Base-by-base conservation (phyloP, 805 yeast species). In the Starmera caribaea region DNA sequence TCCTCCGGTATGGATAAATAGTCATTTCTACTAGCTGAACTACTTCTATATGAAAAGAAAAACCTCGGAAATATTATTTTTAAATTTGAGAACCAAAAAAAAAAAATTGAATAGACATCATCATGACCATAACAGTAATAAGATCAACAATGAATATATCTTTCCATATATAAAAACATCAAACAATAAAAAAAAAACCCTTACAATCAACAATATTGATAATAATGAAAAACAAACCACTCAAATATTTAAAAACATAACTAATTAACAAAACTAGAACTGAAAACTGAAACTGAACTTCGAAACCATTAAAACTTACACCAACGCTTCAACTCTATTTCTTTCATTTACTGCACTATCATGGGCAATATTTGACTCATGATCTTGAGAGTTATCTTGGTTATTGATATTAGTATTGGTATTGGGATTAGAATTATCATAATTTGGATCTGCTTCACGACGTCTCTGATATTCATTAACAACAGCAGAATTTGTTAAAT, bases 401-500 rank as follows among this genome's bases (percentile, higher is more conserved):
- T 15, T 12, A 16, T 15, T 16, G 16, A 6, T 17, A 12, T 17
- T 14, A n/a, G 14, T 14, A 12, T 6, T 16, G 12, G 34, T 35
- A 21, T 7, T 24, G 29, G n/a, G 16, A 15, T 15, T 33, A 26
- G 27, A 13, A 14, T 29, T 9, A 14, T 29, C 33, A 29, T 8
- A 8, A 16, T 30, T 16, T 16, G 24, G 16, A 24, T 36, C 30
- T 4, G 24, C n/a, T 26, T 40, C 46, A 41, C 65, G 53, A 27
- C 47, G 45, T 29, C 47, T 46, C 35, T 54, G 56, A 45, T 64
- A 66, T 35, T 51, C 49, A 34, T 42, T 41, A 33, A 70, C 57
- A 27, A 76, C 76, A 13, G 72, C 74, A 62, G 76, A 71, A 53
- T 74, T 63, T 49, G 66, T 68, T 39, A 79, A 47, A 44, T 79